Evolutionary conservation across 2,329 filamentous ascomycete species (phyloP).

Genomic region (Alternaria triticina): DNA sequence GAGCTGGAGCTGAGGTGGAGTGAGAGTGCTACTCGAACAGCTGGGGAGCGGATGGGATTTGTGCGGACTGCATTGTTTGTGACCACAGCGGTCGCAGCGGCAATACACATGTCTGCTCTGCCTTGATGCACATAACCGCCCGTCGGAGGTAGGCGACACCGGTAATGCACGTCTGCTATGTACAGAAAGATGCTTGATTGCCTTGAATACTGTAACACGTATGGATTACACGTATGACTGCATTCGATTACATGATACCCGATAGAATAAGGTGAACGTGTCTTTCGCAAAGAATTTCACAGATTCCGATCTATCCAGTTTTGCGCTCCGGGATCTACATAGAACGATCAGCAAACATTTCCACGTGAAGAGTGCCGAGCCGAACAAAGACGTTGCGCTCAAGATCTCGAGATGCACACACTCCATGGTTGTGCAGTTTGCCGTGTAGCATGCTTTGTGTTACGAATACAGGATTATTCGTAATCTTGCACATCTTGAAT

Average conservation of each 20-base stretch:
- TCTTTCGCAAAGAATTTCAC: background rate
- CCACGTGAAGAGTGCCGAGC: background rate
- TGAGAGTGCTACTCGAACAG: background rate
- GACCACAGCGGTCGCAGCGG: too few species aligned
- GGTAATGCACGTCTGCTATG: background rate
- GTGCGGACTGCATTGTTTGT: background rate
- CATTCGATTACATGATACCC: background rate
- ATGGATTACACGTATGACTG: background rate
- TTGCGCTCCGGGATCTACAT: rapidly evolving
- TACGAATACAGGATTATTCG: background rate
- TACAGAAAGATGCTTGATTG: background rate
- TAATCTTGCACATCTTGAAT: rapidly evolving
- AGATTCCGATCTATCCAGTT: background rate
- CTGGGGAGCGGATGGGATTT: background rate
- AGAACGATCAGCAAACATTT: background rate
- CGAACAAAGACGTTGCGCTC: background rate
- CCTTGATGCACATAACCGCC: background rate
- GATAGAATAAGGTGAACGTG: background rate
- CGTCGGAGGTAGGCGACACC: background rate
- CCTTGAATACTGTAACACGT: background rate
- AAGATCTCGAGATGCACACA: background rate
- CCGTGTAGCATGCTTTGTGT: background rate
- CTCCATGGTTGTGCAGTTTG: background rate
- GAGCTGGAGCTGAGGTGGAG: background rate
- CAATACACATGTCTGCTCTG: background rate